phyloP scores from a whole-genome alignment of 305 asterid species.

The Euphrasia arctica region DNA sequence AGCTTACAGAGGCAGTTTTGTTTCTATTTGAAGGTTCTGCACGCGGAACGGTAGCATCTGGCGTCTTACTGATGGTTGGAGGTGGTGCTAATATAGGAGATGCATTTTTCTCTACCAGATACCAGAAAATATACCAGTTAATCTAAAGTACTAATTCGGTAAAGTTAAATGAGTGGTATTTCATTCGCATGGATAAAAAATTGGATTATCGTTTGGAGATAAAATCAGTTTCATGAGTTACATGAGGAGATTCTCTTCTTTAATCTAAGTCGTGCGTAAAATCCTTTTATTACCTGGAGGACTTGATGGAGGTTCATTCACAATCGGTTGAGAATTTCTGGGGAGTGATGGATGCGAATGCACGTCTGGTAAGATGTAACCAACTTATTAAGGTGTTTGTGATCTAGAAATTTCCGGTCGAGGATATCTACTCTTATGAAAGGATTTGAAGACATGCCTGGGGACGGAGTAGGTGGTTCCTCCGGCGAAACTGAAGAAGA shows the following conservation, averaged over 20 bases:
- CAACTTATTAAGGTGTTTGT: conserved; percentile 12
- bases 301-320: conserved; percentile 48
- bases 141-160: background rate
- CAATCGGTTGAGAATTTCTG: conserved; percentile 33
- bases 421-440: conserved; percentile 20
- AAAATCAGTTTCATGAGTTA: background rate
- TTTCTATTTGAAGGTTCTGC: conserved; percentile 40
- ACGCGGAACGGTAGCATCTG: conserved; percentile 41
- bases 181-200: background rate
- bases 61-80: conserved; percentile 39
- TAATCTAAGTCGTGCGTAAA: background rate
- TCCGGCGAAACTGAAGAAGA: conserved; percentile 34
- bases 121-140: conserved; percentile 2
- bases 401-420: conserved; percentile 10
- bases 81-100: conserved; percentile 49
- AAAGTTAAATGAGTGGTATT: background rate
- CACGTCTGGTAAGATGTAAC: conserved; percentile 26
- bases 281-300: conserved; percentile 57
- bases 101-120: conserved; percentile 39
- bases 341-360: conserved; percentile 44
- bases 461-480: conserved; percentile 43
- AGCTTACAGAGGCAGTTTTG: conserved; percentile 38
- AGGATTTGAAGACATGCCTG: conserved; percentile 37
- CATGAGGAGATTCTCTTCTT: no score
- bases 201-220: background rate